Base-by-base conservation (phyloP, 441 rosid species). In the Pelargonium myrrhifolium region DNA sequence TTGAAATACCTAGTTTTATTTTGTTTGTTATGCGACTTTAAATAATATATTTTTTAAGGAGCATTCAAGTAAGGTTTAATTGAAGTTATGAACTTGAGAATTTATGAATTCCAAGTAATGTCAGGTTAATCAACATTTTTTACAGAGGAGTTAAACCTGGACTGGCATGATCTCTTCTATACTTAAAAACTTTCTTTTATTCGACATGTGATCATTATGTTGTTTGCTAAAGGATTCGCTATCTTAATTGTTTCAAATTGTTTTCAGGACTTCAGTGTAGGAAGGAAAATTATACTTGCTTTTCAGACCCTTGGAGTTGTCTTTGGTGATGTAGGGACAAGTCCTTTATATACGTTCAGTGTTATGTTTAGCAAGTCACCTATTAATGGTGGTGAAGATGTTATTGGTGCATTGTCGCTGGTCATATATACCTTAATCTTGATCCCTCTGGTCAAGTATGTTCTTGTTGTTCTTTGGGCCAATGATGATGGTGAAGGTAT, bases 401-500 rank as follows among this genome's bases (percentile, higher is more conserved):
- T 93, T 66, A 78, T 93, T 69, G 99, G 97, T 72, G 99, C 96
- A 62, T 82, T 93, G 64, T 89, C 99, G 21, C 77, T 93, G 42
- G 99, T 91, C 62, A 65, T 93, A 14, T 93, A 91, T 76, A 89
- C 95, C 22, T 82, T 90, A 76, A 83, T 90, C 72, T 81, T 93
- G 85, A 82, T 91, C 65, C 92, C 98, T 68, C 80, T 91, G 21
- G 74, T 90, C 53, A 93, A 93, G 77, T 93, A 93, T 80, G 93
- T 89, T 68, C 86, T 90, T 67, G 86, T 93, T 66, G 97, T 90
- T 73, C 93, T 93, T 55, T 89, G 94, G 93, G 98, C 95, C 55
- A 93, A 93, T 75, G 97, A 93, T 68, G 93, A 93, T 56, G 98
- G 98, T 40, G 98, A 93, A 93, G 97, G 97, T 93, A 78, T 45